Percentiles rank a stretch among this genome's conserved stretches.
These are phyloP conservation scores for Nakazawaea pomicola DNA, from an alignment of 805 yeast genomes.

Conservation along the genomic window DNA sequence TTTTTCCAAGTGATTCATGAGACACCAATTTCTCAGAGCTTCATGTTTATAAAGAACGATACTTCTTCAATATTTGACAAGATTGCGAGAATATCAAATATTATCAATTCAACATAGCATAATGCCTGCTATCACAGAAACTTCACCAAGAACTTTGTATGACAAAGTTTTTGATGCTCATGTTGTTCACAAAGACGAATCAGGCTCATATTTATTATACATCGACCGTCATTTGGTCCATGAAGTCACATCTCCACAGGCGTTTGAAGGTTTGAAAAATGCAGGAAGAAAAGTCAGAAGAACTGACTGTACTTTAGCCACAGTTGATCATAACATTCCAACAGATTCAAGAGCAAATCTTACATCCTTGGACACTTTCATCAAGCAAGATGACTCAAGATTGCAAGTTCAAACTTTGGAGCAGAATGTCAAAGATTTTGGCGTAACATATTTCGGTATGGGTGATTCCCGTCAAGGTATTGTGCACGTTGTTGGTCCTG, in stretches of 20 bases:
- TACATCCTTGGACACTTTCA: conserved; percentile 71
- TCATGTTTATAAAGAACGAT: too few relatives aligned
- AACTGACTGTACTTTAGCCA: conserved; percentile 87
- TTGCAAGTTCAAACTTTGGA: conserved; percentile 90
- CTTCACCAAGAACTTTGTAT: conserved; percentile 69
- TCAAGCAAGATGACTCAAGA: conserved; percentile 86
- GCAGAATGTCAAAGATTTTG: conserved; percentile 86
- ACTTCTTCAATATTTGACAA: too few relatives aligned
- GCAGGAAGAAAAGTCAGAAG: conserved; percentile 91
- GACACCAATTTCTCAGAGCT: too few relatives aligned
- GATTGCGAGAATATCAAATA: not conserved
- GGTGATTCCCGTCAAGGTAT: conserved; percentile 94
- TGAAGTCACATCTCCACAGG: conserved; percentile 99
- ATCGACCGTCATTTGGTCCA: conserved; percentile 97
- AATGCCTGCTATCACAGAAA: conserved; percentile 28
- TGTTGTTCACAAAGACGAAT: conserved; percentile 82
- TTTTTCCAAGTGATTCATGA: too few relatives aligned
- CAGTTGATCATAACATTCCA: conserved; percentile 97
- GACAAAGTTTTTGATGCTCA: conserved; percentile 97
- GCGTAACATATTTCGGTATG: conserved; percentile 92
- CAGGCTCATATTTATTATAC: conserved; percentile 81
- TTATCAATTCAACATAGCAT: too few relatives aligned
- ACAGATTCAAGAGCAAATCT: conserved; percentile 80
- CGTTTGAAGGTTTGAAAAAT: conserved; percentile 88
- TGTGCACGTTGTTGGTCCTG: conserved; percentile 98